Conservation (phyloP, 495 filamentous ascomycete species). For the Hypomontagnella monticulosa region DNA sequence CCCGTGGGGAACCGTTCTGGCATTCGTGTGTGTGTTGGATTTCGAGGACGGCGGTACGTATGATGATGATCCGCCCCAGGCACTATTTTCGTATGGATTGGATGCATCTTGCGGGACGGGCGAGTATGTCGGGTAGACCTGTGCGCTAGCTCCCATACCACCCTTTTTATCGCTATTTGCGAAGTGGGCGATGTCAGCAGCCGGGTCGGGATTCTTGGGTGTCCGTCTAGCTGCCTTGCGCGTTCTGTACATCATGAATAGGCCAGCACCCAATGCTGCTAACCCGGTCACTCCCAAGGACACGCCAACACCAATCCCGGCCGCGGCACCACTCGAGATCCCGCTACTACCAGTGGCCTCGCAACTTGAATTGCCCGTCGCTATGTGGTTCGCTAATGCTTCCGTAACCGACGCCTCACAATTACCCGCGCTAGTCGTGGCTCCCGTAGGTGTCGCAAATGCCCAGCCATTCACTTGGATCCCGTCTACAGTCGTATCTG, state of each 20-base stretch:
- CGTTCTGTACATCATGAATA: conserved; percentile 36
- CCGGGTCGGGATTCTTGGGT: background rate
- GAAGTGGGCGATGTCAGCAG: conserved; percentile 24
- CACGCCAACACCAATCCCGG: conserved; percentile 42
- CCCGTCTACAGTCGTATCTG: conserved; percentile 24
- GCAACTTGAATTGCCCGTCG: conserved; percentile 21
- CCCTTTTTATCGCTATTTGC: conserved; percentile 19
- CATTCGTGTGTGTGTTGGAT: conserved; percentile 15
- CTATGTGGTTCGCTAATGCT: conserved; percentile 27
- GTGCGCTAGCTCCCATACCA: conserved; percentile 12
- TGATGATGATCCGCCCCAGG: conserved; percentile 24
- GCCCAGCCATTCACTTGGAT: conserved; percentile 44
- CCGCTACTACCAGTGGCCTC: background rate
- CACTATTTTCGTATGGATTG: conserved; percentile 8
- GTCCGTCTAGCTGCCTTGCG: conserved; percentile 26
- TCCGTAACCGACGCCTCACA: conserved; percentile 30
- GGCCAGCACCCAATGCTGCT: conserved; percentile 29
- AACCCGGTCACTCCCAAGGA: conserved; percentile 38
- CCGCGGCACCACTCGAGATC: conserved; percentile 33
- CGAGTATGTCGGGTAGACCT: conserved; percentile 22
- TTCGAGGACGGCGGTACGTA: conserved; percentile 5
- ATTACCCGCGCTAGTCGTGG: conserved; percentile 5
- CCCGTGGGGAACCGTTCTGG: conserved; percentile 34
- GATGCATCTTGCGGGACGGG: conserved; percentile 18
- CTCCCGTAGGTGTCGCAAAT: conserved; percentile 29